Base-by-base conservation (phyloP, 2,329 filamentous ascomycete species). In the Cordyceps cicadae region DNA sequence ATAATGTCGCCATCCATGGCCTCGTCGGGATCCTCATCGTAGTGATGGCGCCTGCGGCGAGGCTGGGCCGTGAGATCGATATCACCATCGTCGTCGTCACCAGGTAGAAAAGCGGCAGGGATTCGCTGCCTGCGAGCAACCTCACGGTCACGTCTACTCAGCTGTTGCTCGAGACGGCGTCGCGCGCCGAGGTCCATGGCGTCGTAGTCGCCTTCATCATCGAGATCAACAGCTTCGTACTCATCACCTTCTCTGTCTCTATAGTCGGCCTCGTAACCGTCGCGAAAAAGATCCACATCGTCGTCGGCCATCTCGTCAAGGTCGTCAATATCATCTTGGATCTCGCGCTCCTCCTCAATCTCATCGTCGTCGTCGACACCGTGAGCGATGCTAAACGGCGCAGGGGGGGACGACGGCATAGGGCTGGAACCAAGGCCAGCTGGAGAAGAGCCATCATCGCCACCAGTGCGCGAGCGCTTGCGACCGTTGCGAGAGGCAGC, bases 21-120 rank as follows among this genome's bases (percentile, higher is more conserved):
- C 66, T 96, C 92, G 66, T 97, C 92, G 14, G 88, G 87, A 46
- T 96, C 92, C 74, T 99, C 95, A 65, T 99, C 94, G 70, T 97
- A 99, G 67, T 89, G 85, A 74, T 94, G 90, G 66, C 94, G 86
- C 57, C 90, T 87, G 66, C 93, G 86, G 59, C 92, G 87, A 24
- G 90, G 91, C 72, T 96, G 92, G 29, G 87, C 86, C 24, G 91
- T 91, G 24, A 97, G 80, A 70, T 97, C 92, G 63, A 92, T 81
- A 61, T 94, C 85, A 54, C 85, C 88, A 65, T 94, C 92, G 3
- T 94, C 91, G 63, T 93, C 91, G 37, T 96, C 93, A 37, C 89
- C 88, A 7, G 85, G 85, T 45, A 93, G 76, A 68, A 91, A 93
- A 7, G 88, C 89, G 32, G 82, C 82, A 3, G 89, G 89, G 69